Evolutionary conservation across 208 protist species (phyloP).

Genomic region (Crithidia mellificae): DNA sequence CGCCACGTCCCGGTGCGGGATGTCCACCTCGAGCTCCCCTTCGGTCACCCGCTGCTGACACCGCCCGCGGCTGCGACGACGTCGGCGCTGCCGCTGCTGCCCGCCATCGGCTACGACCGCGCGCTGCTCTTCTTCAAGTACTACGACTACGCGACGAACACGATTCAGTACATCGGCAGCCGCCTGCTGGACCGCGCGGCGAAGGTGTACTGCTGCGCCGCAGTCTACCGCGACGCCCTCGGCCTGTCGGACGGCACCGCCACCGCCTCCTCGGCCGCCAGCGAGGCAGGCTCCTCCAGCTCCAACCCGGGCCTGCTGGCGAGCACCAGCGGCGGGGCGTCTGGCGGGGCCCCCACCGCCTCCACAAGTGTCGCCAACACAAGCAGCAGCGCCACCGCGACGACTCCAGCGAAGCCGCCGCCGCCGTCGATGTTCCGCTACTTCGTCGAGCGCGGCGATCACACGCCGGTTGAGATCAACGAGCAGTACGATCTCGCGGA

Average conservation of each 20-base stretch:
- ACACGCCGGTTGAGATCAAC: conserved; percentile 32
- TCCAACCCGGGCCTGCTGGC: background rate
- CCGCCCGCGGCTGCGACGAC: background rate
- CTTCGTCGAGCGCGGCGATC: conserved; percentile 42
- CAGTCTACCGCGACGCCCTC: conserved; percentile 41
- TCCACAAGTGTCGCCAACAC: too few relatives aligned
- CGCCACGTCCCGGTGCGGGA: conserved; percentile 24
- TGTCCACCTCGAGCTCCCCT: conserved; percentile 37
- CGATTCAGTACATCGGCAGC: conserved; percentile 61
- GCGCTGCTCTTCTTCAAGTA: conserved; percentile 80
- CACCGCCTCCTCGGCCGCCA: background rate
- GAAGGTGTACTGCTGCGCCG: conserved; percentile 42
- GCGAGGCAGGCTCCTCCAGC: background rate
- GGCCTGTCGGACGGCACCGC: conserved; percentile 27
- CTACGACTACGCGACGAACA: conserved; percentile 62
- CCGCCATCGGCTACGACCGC: conserved; percentile 38
- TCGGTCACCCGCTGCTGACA: conserved; percentile 16
- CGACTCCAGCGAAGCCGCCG: conserved; percentile 1
- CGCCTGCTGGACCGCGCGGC: conserved; percentile 45
- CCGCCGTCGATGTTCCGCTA: conserved; percentile 35
- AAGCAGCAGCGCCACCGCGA: background rate
- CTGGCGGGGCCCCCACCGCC: background rate
- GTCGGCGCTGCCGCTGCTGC: conserved; percentile 23
- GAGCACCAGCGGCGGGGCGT: background rate
- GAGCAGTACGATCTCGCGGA: conserved; percentile 35